Percentiles rank a stretch among this genome's conserved stretches.
These are phyloP conservation scores for Clarkia xantiana DNA, from an alignment of 345 rosid species.

Conservation along the genomic window DNA sequence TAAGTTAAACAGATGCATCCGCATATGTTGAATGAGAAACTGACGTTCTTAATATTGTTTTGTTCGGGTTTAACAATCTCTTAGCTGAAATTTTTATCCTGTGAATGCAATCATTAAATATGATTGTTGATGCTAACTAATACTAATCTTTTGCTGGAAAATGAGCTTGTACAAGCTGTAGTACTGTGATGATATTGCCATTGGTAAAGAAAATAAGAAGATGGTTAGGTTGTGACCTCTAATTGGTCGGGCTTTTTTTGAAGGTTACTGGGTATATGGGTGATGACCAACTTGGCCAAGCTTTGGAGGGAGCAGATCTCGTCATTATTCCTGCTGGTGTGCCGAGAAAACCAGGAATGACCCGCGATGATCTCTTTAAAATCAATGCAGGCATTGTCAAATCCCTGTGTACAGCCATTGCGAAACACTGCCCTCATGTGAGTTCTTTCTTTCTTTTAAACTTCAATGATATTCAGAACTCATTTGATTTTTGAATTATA, in stretches of 20 bases:
- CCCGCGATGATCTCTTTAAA: conserved; percentile 89
- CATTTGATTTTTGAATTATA: background rate
- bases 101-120: too few species aligned
- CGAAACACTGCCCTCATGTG: conserved; percentile 74
- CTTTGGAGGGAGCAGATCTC: conserved; percentile 60
- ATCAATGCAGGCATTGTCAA: conserved; percentile 86
- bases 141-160: too few species aligned
- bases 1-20: too few species aligned
- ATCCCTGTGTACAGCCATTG: conserved; percentile 47
- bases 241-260: background rate
- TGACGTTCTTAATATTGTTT: too few species aligned
- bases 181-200: background rate
- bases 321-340: conserved; percentile 85
- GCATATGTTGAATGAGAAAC: too few species aligned
- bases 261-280: conserved; percentile 57
- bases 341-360: conserved; percentile 90
- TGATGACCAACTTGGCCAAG: conserved; percentile 55
- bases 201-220: background rate
- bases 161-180: too few species aligned
- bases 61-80: too few species aligned
- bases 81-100: too few species aligned
- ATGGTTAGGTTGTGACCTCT: background rate
- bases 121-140: too few species aligned
- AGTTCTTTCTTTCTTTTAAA: conserved; percentile 7
- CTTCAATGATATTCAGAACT: background rate